A percentile compares a stretch with the other conserved stretches of the same genome.
phyloP scores from a whole-genome alignment of 345 rosid genomes.

The Populus pruinosa region DNA sequence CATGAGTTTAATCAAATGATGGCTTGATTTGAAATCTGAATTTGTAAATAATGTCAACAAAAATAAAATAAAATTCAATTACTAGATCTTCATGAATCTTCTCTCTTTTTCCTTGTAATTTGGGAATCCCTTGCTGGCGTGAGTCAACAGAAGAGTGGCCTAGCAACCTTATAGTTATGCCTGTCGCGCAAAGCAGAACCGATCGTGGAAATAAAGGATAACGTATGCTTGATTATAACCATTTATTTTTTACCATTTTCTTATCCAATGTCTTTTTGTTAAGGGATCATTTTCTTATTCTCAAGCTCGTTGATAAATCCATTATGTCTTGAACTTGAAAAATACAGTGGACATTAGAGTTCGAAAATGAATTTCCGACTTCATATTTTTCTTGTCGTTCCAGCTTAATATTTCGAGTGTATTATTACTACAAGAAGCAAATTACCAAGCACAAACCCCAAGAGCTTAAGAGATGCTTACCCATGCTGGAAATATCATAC shows the following conservation, averaged over 20 bases:
- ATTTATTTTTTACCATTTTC: neutral
- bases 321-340: neutral
- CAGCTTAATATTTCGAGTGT: too few species aligned
- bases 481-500: conserved; percentile 41
- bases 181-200: neutral
- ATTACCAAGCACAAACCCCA: neutral
- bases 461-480: conserved; percentile 8
- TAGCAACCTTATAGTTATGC: neutral
- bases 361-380: neutral
- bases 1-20: conserved; percentile 85
- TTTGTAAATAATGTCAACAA: neutral
- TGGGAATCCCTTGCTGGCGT: neutral
- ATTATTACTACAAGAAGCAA: neutral
- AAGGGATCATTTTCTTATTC: neutral
- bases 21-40: conserved; percentile 20
- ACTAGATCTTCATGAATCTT: neutral
- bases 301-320: neutral
- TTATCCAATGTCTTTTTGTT: too few species aligned
- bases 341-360: neutral
- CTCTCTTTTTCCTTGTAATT: neutral
- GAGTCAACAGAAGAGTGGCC: neutral
- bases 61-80: too few species aligned
- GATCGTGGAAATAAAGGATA: neutral
- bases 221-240: neutral
- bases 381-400: neutral